Evolutionary conservation across 108 stramenopile species (phyloP), one percentile per base, ranked within the genome.

Genomic region (Schizochytrium sp.): DNA sequence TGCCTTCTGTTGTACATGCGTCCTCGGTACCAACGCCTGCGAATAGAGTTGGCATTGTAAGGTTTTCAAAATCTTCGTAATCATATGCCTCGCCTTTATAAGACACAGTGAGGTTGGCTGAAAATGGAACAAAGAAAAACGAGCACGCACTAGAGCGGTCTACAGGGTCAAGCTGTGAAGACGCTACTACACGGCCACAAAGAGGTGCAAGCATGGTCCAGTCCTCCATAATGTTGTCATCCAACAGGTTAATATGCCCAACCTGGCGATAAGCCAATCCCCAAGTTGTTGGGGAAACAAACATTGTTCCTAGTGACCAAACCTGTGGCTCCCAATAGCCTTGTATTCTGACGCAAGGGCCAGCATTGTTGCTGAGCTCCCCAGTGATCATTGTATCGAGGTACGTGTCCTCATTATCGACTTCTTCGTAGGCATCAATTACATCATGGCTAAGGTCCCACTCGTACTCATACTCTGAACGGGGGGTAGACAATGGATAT

Each of bases 11-110:
- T 8, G 45, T 53, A 53, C 76, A 83, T 10, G 53, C 15, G 50
- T 40, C 76, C 10, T 83, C 76, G 4, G 47, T 83, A 55, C 76
- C 76, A 5, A n/a, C 76, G 38, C 50, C 76, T 10, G 53, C 76
- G 28, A 83, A 83, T 17, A 83, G 49, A 5, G 76, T 83, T 17
- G 76, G 76, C 17, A 83, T 10, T 3, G 8, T 0, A 1, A 83
- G 8, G 40, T 83, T 83, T 0, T 5, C 47, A 83, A 83, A 83
- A 8, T 55, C 17, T 0, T 13, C 13, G 76, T 55, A n/a, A 55
- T 83, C 53, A 28, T 83, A 83, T 53, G 76, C 2, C 28, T 83
- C 76, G 5, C 5, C 53, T 53, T 3, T 40, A 28, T 55, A 40
- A 10, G 19, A 0, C 15, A 42, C 76, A 40, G 76, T 83, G 0